Base-by-base conservation (phyloP, 768 basidiomycete genomes). In the Amanita exitialis region DNA sequence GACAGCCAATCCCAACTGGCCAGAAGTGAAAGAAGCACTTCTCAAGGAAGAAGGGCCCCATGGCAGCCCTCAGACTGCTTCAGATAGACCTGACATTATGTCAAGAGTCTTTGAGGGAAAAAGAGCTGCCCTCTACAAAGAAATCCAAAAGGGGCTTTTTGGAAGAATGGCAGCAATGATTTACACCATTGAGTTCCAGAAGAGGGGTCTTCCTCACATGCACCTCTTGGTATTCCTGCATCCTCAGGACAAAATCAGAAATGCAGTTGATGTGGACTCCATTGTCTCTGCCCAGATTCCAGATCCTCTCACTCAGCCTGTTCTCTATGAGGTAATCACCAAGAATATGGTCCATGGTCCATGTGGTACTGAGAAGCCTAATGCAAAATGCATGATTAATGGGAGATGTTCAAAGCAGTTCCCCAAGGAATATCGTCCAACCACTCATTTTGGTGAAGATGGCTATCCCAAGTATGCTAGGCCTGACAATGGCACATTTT, bases 1-100 rank as follows among this genome's bases (percentile, higher is more conserved):
- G 65, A 78, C 75, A 34, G 58, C 64, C 10, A 79, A 78, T 64
- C 69, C 72, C 6, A 53, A 58, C 2, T 79, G 75, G 75, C 57
- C 56, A 5, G 75, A 78, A 28, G 72, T 77, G 12, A 44, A 46
- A 1, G 44, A 58, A 0, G 63, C 62, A 47, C 56, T 75, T 0
- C 30, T 46, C 6, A 16, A 2, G 32, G 45, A 34, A 46, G 15
- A 1, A 46, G 32, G 45, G 12, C 51, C 69, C 1, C 61, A 63
- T 35, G 55, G 59, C 1, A 69, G 70, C 36, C 43, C 43, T 44
- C 43, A 44, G 27, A 53, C 50, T 0, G 41, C 64, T 10, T 28
- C 57, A 1, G 69, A 48, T 38, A 2, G 47, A 12, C 30, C 47
- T 21, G 47, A 48, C 15, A 35, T 48, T 15, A n/a, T 48, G 32